Evolutionary conservation across 495 filamentous ascomycete species (phyloP), one percentile per base, ranked within the genome.

Genomic region (Xylona heveae): DNA sequence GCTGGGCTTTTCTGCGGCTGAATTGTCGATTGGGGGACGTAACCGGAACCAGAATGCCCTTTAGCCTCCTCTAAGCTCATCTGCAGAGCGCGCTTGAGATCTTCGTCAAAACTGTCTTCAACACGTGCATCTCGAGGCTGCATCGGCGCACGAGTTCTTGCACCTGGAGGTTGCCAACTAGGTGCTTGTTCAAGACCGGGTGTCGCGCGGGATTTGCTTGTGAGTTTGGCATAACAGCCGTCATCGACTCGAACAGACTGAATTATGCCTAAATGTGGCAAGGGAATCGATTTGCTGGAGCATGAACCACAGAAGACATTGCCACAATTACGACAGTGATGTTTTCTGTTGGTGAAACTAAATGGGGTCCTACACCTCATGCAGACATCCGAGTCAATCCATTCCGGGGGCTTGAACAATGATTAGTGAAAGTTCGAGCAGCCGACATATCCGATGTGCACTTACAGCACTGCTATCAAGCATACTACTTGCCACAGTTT

Each of bases 331-430:
- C 88, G 70, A 43, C 88, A 97, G 50, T 97, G 88, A 44, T 97
- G 88, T 43, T 94, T 97, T 44, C 88, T 70, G 49, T 97, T 97
- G 36, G 82, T 95, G 46, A 95, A 95, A 21, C 79, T 93, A 45
- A 97, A 97, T 4, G 82, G 50, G 15, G 84, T 93, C 36, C 88
- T 70, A 44, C 88, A 97, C 49, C 88, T 71, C 88, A 97, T 94
- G 46, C 88, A 97, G 16, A 97, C 88, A 43, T 97, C 88, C 1
- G 85, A 93, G 51, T 97, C 90, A 19, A 74, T 74, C 88, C 88
- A 97, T 50, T 95, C 88, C 3, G 88, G 88, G 3, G 88, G 88
- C 84, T 93, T 40, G 30, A 17, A 26, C 32, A 38, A 1, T 27
- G 27, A n/a, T 37, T 36, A 3, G 28, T 9, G 16, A 3, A 16